These are phyloP conservation scores for Verticillium nubilum DNA, from an alignment of 2,329 filamentous ascomycete species.

Conservation along the genomic window DNA sequence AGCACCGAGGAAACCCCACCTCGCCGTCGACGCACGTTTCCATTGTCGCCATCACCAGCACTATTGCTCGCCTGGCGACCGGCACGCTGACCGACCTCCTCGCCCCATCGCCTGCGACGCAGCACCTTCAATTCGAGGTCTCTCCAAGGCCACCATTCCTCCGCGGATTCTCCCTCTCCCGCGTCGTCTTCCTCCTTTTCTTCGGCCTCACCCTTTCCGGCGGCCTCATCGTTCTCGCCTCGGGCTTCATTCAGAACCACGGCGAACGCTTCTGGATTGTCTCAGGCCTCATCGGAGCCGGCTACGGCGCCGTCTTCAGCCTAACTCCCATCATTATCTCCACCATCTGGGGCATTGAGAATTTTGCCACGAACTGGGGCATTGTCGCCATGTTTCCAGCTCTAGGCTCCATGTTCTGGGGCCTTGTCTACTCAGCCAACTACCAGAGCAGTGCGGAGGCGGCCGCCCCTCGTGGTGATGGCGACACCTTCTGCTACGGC, in stretches of 20 bases:
- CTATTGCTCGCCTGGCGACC: slow-evolving; percentile 81
- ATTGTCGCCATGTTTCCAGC: slow-evolving; percentile 91
- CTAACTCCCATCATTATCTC: slow-evolving; percentile 87
- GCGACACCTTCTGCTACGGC: slow-evolving; percentile 71
- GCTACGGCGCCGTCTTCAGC: slow-evolving; percentile 88
- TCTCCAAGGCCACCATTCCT: slow-evolving; percentile 15
- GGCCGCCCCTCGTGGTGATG: slow-evolving; percentile 25
- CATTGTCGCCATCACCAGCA: slow-evolving; percentile 85
- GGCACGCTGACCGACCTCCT: slow-evolving; percentile 85
- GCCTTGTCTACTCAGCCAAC: slow-evolving; percentile 76
- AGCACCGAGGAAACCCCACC: slow-evolving; percentile 33
- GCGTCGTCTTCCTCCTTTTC: slow-evolving; percentile 71
- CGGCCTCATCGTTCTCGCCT: slow-evolving; percentile 73
- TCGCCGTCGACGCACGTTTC: slow-evolving; percentile 85
- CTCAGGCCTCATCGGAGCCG: slow-evolving; percentile 77
- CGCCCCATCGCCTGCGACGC: slow-evolving; percentile 61
- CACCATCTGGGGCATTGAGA: slow-evolving; percentile 98
- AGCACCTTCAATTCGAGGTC: slow-evolving; percentile 43
- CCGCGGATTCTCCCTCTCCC: slow-evolving; percentile 58
- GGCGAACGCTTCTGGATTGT: slow-evolving; percentile 79
- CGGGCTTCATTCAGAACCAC: slow-evolving; percentile 68
- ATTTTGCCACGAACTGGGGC: slow-evolving; percentile 97
- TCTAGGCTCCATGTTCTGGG: slow-evolving; percentile 83
- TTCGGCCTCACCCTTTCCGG: slow-evolving; percentile 69
- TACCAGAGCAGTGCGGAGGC: slow-evolving; percentile 62